Base-by-base conservation (phyloP, 768 basidiomycete genomes). In the Boletus sensibilis region DNA sequence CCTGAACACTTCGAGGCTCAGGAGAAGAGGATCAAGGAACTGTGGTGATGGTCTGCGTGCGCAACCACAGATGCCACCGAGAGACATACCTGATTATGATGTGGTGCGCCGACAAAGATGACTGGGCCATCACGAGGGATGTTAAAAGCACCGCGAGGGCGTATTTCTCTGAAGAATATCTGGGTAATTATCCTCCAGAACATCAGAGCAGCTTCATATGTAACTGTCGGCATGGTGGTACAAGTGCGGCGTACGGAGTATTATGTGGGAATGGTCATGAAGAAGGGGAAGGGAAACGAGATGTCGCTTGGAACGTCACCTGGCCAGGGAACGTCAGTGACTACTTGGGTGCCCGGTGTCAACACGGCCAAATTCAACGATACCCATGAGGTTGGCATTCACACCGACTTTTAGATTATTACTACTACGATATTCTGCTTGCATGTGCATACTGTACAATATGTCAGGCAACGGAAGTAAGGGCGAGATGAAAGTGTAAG, bases 121-220 rank as follows among this genome's bases (percentile, higher is more conserved):
- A 96, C 84, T 3, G 96, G 91, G 0, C 94, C 96, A 55, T 91
- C 82, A 55, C 80, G 81, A 25, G 96, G 96, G 56, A 98, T 92
- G 70, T 97, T 92, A 81, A 90, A 98, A 34, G 94, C 90, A 49
- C 96, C 92, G 72, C 96, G 80, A 4, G 94, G 92, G 56, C 96
- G 82, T 65, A 98, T 87, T 75, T 98, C 96, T 62, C 96, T 80
- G 78, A 98, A 98, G 81, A 98, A 98, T 63, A 98, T 86, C 74
- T 90, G 90, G 61, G 90, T 92, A 55, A 96, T 81, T 3, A 81
- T 77, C 55, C 88, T 77, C 92, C 91, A 96, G 74, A 96, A 92
- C 45, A 90, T 69, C 72, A 96, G 84, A 39, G 85, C 85, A 27
- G 83, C 77, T 68, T 94, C 89, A 68, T 94, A 94, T 62, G 76